A percentile compares a stretch with the other conserved stretches of the same genome.
Evolutionary conservation across 306 rosid genomes (phyloP).

Genomic region (Prunus kanzakura): DNA sequence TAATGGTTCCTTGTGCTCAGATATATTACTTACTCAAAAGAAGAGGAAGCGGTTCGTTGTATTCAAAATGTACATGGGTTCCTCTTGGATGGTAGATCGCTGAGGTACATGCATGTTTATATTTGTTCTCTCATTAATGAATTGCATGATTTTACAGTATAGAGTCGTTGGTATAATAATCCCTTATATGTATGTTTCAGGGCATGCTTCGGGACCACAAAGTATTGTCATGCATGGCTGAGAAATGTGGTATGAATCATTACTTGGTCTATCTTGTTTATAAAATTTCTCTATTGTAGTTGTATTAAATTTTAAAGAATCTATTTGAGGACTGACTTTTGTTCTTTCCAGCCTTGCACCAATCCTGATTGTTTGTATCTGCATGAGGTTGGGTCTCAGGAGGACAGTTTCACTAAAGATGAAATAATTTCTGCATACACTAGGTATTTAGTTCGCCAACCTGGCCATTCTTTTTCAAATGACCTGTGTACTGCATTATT

Average conservation of each 20-base stretch:
- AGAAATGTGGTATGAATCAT: constrained; percentile 77
- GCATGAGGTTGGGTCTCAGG: constrained; percentile 88
- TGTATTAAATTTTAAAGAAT: constrained; percentile 12
- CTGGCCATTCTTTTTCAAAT: not conserved
- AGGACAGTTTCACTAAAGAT: constrained; percentile 96
- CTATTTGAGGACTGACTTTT: constrained; percentile 6
- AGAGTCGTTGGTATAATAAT: not conserved
- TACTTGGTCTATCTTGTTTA: constrained; percentile 3
- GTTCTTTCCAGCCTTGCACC: constrained; percentile 81
- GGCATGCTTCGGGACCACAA: constrained; percentile 99
- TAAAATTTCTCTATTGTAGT: not conserved
- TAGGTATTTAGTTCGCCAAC: constrained; percentile 43
- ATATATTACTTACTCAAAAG: constrained; percentile 95
- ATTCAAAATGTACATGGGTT: constrained; percentile 99
- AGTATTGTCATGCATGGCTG: constrained; percentile 99
- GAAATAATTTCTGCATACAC: constrained; percentile 88
- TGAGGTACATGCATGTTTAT: constrained; percentile 47
- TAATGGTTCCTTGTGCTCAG: constrained; percentile 33
- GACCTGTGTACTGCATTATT: not conserved
- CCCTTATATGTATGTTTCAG: constrained; percentile 31
- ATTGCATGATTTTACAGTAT: not conserved
- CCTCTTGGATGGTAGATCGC: constrained; percentile 85
- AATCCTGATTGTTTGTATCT: constrained; percentile 95
- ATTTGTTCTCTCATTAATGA: not conserved
- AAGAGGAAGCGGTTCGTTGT: constrained; percentile 96